Evolutionary conservation across 1,284 basidiomycete species (phyloP), one percentile per base, ranked within the genome.

Genomic region (Boletus smithii): DNA sequence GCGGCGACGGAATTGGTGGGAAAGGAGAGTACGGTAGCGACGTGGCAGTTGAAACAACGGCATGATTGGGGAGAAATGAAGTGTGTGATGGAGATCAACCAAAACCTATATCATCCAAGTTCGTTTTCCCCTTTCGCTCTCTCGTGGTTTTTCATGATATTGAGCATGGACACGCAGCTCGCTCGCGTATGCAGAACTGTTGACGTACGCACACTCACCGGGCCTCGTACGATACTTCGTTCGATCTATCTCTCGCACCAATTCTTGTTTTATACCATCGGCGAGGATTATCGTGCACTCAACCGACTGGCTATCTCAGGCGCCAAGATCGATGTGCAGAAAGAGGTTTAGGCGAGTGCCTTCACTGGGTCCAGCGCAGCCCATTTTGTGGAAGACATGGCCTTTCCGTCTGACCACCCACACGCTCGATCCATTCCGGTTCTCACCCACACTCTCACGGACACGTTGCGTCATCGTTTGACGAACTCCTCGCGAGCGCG

Each of bases 231-330:
- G n/a, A 26, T 11, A 89, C 85, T 89, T 1, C 75, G 81, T 0
- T 75, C 86, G 0, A 75, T 95, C 32, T 92, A n/a, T n/a, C n/a
- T n/a, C n/a, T n/a, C n/a, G n/a, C n/a, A n/a, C n/a, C n/a, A 93
- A 53, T 87, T 92, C 64, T 73, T 81, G 8, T 94, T 93, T 71
- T 77, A 81, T 56, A 75, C 80, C 2, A 74, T 91, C 0, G 78
- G 81, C 1, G 85, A 86, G 53, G 89, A 92, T 61, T 90, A 90
- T 54, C 87, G 88, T 55, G 82, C 85, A 0, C 79, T 89, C 9
- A 74, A 91, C 27, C 80, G 87, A 0, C 75, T 89, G 42, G 81
- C 83, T 49, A 73, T 88, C 9, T 69, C 75, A 0, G 78, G 79
- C 0, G 50, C 63, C 23, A 81, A 79, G 69, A 77, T 93, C 42